Evolutionary conservation across 805 yeast species (phyloP).

Genomic region (Candida manassasensis): DNA sequence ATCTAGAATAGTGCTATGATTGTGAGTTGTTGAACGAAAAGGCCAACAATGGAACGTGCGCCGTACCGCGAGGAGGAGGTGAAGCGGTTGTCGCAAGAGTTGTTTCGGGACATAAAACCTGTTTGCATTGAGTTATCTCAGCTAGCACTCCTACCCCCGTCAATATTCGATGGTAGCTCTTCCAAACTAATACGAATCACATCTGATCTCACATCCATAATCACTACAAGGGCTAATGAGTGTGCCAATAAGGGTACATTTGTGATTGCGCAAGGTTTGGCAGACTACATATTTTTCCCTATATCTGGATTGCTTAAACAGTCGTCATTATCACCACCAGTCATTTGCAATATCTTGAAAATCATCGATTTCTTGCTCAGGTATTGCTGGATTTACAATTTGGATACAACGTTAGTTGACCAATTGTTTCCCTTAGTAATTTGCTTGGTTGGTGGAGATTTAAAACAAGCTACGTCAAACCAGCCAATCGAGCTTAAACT

Average conservation of each 20-base stretch:
- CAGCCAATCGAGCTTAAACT: slow-evolving; percentile 14
- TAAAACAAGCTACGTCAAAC: slow-evolving; percentile 4
- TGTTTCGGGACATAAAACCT: slow-evolving; percentile 28
- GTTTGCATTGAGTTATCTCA: slow-evolving; percentile 26
- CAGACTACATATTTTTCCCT: slow-evolving; percentile 41
- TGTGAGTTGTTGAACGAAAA: too few relatives aligned
- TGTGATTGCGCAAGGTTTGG: slow-evolving; percentile 25
- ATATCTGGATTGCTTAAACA: slow-evolving; percentile 29
- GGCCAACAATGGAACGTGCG: too few relatives aligned
- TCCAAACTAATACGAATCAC: slow-evolving; percentile 3
- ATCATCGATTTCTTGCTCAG: slow-evolving; percentile 25
- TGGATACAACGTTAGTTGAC: slow-evolving; percentile 22
- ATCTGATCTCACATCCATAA: background rate
- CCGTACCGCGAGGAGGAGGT: slow-evolving; percentile 1
- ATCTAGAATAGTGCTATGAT: too few relatives aligned
- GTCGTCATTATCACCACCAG: slow-evolving; percentile 16
- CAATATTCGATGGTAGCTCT: slow-evolving; percentile 1
- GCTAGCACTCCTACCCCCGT: slow-evolving; percentile 13
- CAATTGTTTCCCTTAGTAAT: slow-evolving; percentile 32
- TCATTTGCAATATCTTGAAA: slow-evolving; percentile 19
- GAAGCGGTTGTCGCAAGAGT: slow-evolving; percentile 16
- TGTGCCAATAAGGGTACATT: slow-evolving; percentile 10
- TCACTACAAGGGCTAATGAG: background rate
- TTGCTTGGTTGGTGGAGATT: slow-evolving; percentile 17
- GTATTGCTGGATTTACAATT: slow-evolving; percentile 26